phyloP scores from a whole-genome alignment of 768 basidiomycete genomes.

The Suillus spraguei region DNA sequence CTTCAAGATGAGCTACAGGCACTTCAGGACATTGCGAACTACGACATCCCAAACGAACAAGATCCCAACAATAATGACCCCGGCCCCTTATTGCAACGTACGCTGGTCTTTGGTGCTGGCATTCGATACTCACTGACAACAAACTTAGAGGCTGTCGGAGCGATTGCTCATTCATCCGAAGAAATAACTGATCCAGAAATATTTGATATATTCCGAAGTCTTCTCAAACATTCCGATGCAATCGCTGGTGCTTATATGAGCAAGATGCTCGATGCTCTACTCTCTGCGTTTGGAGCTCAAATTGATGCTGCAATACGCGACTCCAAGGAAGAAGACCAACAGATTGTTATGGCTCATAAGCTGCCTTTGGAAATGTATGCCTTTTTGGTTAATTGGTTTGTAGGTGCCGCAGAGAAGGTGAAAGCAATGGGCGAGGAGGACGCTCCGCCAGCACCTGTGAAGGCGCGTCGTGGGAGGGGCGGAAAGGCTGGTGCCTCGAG shows the following conservation, averaged over 20 bases:
- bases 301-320: conserved; percentile 73
- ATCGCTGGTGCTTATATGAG: conserved; percentile 70
- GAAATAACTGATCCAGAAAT: conserved; percentile 64
- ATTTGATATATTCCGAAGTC: conserved; percentile 81
- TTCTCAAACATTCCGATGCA: conserved; percentile 73
- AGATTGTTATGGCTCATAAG: conserved; percentile 65
- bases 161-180: conserved; percentile 78
- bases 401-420: conserved; percentile 76
- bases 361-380: conserved; percentile 86
- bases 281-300: conserved; percentile 73
- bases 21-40: conserved; percentile 59
- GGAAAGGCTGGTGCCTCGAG: conserved; percentile 49
- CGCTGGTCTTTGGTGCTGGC: conserved; percentile 18
- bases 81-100: conserved; percentile 60
- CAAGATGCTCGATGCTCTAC: conserved; percentile 86
- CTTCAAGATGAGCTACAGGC: conserved; percentile 78
- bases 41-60: conserved; percentile 70
- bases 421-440: conserved; percentile 53
- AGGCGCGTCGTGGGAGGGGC: conserved; percentile 59
- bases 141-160: conserved; percentile 69
- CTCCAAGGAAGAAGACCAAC: conserved; percentile 67
- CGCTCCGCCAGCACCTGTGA: conserved; percentile 46
- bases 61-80: conserved; percentile 62
- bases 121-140: conserved; percentile 14
- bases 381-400: conserved; percentile 93